These are phyloP conservation scores for Taiozyma sp. DNA, from an alignment of 1,139 yeast genomes.

Conservation along the genomic window DNA sequence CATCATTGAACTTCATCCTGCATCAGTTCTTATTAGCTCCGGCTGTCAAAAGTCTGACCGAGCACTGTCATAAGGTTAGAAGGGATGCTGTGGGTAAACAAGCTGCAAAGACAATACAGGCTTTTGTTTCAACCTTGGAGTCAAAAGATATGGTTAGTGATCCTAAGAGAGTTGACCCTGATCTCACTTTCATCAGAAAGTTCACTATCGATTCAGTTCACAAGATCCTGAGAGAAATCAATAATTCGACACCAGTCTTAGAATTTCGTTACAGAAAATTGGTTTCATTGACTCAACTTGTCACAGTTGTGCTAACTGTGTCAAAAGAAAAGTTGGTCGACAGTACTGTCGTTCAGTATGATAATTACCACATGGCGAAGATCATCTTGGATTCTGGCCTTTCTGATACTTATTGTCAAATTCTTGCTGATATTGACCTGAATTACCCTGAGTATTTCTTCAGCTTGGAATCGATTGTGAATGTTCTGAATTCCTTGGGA, in stretches of 20 bases:
- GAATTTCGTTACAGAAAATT: constrained; percentile 47
- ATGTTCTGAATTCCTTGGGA: constrained; percentile 56
- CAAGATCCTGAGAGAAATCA: constrained; percentile 52
- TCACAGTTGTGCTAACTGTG: constrained; percentile 35
- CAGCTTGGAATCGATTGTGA: constrained; percentile 35
- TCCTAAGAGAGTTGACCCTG: constrained; percentile 54
- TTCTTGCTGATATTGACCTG: constrained; percentile 57
- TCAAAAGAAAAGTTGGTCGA: constrained; percentile 15
- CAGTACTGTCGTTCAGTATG: constrained; percentile 12
- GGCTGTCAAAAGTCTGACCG: constrained; percentile 8
- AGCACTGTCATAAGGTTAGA: constrained; percentile 29
- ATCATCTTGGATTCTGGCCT: constrained; percentile 57
- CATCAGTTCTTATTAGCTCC: constrained; percentile 42
- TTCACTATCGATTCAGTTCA: constrained; percentile 68
- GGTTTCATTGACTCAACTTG: constrained; percentile 51
- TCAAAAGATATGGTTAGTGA: constrained; percentile 36
- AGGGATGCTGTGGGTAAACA: constrained; percentile 30
- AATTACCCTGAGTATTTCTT: constrained; percentile 57
- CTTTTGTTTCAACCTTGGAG: constrained; percentile 53
- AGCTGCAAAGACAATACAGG: constrained; percentile 42
- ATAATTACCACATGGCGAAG: constrained; percentile 36
- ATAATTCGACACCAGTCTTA: constrained; percentile 28
- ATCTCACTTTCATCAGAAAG: constrained; percentile 65
- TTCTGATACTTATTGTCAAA: constrained; percentile 44
- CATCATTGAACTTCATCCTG: constrained; percentile 70